phyloP scores from a whole-genome alignment of 768 basidiomycete species.

The Glaciozyma martinii region DNA sequence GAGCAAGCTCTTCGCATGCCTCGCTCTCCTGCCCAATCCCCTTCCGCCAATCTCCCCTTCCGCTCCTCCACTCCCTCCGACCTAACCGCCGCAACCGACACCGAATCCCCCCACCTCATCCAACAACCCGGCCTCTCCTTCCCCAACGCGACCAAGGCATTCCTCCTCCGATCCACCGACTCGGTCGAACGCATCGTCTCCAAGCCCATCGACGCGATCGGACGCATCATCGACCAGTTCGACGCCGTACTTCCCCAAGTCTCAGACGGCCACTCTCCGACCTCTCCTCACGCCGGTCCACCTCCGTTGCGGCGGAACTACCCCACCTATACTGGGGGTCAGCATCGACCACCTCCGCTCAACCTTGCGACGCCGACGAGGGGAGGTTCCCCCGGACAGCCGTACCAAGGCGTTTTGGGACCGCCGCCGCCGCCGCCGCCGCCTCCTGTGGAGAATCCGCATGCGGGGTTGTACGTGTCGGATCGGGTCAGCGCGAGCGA shows the following conservation, averaged over 20 bases:
- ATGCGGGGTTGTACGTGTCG: constrained; percentile 11
- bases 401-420: background rate
- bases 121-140: constrained; percentile 2
- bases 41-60: background rate
- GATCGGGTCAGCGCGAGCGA: constrained; percentile 1
- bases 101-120: constrained; percentile 21
- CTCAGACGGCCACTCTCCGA: background rate
- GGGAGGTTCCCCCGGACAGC: background rate
- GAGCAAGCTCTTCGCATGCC: background rate
- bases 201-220: constrained; percentile 36
- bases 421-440: too few relatives aligned
- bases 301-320: background rate
- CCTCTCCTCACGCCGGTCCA: too few relatives aligned
- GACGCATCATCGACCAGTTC: constrained; percentile 33
- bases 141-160: constrained; percentile 11
- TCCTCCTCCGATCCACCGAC: constrained; percentile 29
- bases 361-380: background rate
- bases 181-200: constrained; percentile 32
- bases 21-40: background rate
- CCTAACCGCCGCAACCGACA: background rate
- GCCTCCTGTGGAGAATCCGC: background rate
- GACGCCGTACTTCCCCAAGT: constrained; percentile 1
- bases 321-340: constrained; percentile 13
- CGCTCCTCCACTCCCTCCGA: background rate
- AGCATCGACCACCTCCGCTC: background rate